These are phyloP conservation scores for Excoecaria agallocha DNA, from an alignment of 345 rosid species.

Conservation along the genomic window DNA sequence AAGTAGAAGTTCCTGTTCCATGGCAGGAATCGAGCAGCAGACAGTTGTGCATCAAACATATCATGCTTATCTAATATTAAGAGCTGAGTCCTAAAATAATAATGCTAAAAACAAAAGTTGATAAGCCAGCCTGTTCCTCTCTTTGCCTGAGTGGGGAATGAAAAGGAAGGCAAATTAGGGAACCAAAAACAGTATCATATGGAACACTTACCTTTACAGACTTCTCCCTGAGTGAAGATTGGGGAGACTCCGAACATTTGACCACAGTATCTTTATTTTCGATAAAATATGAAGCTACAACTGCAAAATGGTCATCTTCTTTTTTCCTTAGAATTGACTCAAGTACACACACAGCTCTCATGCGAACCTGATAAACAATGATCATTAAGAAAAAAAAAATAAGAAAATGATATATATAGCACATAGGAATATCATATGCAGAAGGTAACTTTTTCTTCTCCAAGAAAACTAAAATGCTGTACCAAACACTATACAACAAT, in stretches of 20 bases:
- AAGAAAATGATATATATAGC: background rate
- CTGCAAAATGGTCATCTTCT: conserved; percentile 62
- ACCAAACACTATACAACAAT: background rate
- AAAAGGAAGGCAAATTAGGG: background rate
- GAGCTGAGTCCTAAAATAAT: background rate
- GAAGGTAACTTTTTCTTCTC: too few relatives aligned
- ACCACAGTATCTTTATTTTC: conserved; percentile 65
- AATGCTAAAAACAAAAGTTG: background rate
- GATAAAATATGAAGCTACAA: conserved; percentile 63
- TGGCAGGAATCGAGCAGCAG: background rate
- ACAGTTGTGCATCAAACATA: background rate
- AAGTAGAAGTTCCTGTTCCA: background rate
- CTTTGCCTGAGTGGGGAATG: background rate
- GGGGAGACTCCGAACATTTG: conserved; percentile 82
- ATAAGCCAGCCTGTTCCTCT: background rate
- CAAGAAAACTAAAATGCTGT: too few relatives aligned
- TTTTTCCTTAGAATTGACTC: conserved; percentile 82
- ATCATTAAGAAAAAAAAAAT: background rate
- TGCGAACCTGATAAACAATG: conserved; percentile 57
- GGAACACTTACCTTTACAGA: conserved; percentile 58
- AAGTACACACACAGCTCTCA: conserved; percentile 91
- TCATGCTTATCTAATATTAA: background rate
- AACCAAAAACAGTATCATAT: background rate
- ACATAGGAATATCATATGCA: background rate
- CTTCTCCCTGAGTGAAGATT: conserved; percentile 83